Conservation (phyloP, 1,139 yeast genomes). For the Blastobotrys persicus region DNA sequence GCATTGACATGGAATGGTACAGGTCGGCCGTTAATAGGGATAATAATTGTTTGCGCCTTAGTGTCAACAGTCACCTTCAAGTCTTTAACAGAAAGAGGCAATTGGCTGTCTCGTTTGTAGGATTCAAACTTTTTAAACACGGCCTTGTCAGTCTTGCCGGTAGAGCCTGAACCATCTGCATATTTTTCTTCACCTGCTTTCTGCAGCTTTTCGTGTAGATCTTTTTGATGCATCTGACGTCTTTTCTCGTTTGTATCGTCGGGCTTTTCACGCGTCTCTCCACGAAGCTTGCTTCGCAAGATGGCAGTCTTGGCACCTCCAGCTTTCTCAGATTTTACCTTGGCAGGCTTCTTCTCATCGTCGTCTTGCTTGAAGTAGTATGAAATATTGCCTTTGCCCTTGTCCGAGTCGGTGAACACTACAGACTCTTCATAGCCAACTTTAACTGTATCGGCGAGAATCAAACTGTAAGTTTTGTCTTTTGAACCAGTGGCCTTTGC, state of each 20-base stretch:
- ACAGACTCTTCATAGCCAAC: constrained; percentile 62
- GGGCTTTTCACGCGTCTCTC: constrained; percentile 61
- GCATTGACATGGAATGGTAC: constrained; percentile 96
- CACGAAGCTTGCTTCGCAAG: constrained; percentile 75
- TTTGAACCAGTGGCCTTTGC: constrained; percentile 40
- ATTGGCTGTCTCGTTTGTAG: constrained; percentile 86
- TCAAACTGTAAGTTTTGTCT: constrained; percentile 58
- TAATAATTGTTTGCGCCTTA: constrained; percentile 81
- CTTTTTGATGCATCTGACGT: constrained; percentile 78
- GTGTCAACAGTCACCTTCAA: constrained; percentile 83
- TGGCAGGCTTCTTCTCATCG: constrained; percentile 33
- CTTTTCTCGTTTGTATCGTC: constrained; percentile 81
- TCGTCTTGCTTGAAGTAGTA: constrained; percentile 81
- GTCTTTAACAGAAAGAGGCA: constrained; percentile 80
- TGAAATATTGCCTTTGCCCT: constrained; percentile 70
- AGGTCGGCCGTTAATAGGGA: constrained; percentile 94
- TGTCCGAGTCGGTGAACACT: constrained; percentile 72
- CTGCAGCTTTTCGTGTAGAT: constrained; percentile 79
- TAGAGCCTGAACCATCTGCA: constrained; percentile 46
- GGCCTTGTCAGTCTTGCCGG: constrained; percentile 68
- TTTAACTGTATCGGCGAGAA: constrained; percentile 80
- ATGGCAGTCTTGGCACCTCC: constrained; percentile 38
- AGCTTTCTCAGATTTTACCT: constrained; percentile 25
- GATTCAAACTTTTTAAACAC: constrained; percentile 92
- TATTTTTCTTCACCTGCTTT: constrained; percentile 60